These are phyloP conservation scores for Penicillium cosmopolitanum DNA, from an alignment of 495 filamentous ascomycete genomes.

Conservation along the genomic window DNA sequence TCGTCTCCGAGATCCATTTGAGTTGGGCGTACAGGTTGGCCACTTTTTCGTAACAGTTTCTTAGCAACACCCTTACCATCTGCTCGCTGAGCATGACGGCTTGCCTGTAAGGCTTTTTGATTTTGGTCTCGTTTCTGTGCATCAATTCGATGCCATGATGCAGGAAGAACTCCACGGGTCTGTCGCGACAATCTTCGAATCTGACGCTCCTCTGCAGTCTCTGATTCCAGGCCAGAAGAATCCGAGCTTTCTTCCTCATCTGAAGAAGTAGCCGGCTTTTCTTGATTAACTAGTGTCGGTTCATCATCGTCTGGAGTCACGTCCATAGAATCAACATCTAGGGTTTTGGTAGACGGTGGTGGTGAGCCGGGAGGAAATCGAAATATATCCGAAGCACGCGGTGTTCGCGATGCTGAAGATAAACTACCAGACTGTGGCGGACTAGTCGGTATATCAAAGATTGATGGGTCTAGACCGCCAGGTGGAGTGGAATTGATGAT, in stretches of 20 bases:
- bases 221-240: conserved; percentile 12
- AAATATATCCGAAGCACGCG: conserved; percentile 33
- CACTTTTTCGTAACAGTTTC: conserved; percentile 36
- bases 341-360: conserved; percentile 37
- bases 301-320: conserved; percentile 13
- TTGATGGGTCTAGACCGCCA: conserved; percentile 13
- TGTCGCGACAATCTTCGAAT: conserved; percentile 51
- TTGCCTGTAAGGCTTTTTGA: conserved; percentile 30
- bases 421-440: conserved; percentile 44
- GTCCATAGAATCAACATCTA: conserved; percentile 31
- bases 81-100: conserved; percentile 26
- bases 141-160: conserved; percentile 86
- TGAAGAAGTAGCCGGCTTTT: conserved; percentile 23
- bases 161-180: conserved; percentile 86
- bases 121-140: conserved; percentile 43
- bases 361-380: conserved; percentile 45
- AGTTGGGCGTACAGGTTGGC: conserved; percentile 16
- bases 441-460: conserved; percentile 43
- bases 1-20: conserved; percentile 55
- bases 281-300: conserved; percentile 6
- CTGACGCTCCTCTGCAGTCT: conserved; percentile 28
- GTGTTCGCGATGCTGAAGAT: conserved; percentile 27
- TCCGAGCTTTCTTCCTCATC: conserved; percentile 26
- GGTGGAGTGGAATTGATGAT: conserved; percentile 28
- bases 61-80: conserved; percentile 51